Evolutionary conservation across 176 grass and related monocot species (phyloP), one percentile per base, ranked within the genome.

Genomic region (Oryza officinalis): DNA sequence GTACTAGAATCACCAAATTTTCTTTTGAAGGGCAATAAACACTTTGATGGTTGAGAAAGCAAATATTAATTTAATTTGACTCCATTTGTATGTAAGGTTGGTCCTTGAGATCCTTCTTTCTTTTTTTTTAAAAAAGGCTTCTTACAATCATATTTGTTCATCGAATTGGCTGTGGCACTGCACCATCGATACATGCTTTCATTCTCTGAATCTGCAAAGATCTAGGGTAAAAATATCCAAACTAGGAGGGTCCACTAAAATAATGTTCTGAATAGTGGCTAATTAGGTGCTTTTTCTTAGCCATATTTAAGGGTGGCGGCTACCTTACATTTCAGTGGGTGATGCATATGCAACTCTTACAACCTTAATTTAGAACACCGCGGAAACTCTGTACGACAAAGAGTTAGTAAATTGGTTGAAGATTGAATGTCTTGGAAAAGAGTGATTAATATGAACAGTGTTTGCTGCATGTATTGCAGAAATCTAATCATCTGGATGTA

Each of bases 21-120:
- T 30, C 57, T 76, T 57, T 76, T 57, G 73, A 27, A 61, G 5
- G 10, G 2, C 33, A 33, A 14, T 83, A 40, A 41, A 41, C 10
- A 41, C 40, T 41, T 41, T 10, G 40, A 41, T 41, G 66, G 69
- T 74, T 76, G 27, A 8, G 40, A 70, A 81, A 59, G 13, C 30
- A 70, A 38, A 71, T 38, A 38, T 8, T 38, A 41, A 41, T 41
- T 41, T 41, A 41, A 38, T 38, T 41, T 41, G 40, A 41, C 10
- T 9, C 40, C 40, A 41, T 41, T 12, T 72, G 11, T 50, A 74
- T 52, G 18, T 52, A 20, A 6, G 49, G 17, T 65, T 40, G n/a
- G 82, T 82, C 82, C 4, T 12, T n/a, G 46, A 71, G 72, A 77
- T 60, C 27, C 30, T n/a, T n/a, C n/a, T n/a, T n/a, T n/a, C n/a